Evolutionary conservation across 2,329 filamentous ascomycete species (phyloP), one percentile per base, ranked within the genome.

Genomic region (Monilinia polystroma): DNA sequence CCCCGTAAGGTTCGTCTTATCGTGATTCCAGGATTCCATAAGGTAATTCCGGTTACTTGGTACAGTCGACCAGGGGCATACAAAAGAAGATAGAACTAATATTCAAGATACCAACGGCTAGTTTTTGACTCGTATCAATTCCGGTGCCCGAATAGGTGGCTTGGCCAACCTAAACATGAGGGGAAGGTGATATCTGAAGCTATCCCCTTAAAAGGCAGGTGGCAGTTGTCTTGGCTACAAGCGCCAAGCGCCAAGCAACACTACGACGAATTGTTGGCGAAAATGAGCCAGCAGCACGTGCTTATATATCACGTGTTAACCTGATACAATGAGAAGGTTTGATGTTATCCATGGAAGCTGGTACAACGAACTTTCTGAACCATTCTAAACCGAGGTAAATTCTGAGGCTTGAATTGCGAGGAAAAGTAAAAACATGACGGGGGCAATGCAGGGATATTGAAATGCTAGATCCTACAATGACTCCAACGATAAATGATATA

Each of bases 211-310:
- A 66, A 51, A n/a, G 47, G 62, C 20, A 64, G 62, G 62, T 64
- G 52, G 38, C 26, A 56, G 20, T 23, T 23, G 18, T 47, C 62
- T 64, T 64, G 52, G 62, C 51, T 6, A 43, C 20, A 57, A 35
- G 26, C 62, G 52, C 52, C 52, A 64, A 64, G 64, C 32, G 63
- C 55, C 55, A 66, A 60, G 63, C 7, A 43, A 52, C 47, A 45
- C 63, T 32, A 60, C 29, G 45, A n/a, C 4, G 49, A 60, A 51
- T 12, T 51, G 45, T 35, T 35, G 26, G 41, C 18, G 8, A 14
- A 14, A 5, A 35, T 35, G 5, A 5, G 32, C 32, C 32, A 35
- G 6, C 5, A 35, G 5, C 32, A 35, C 32, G 32, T 35, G 32
- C 2, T 35, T 35, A 7, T 11, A 14, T 29, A 14, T 49, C 29